Base-by-base conservation (phyloP, 2,329 filamentous ascomycete genomes). In the Penicillium sp. region DNA sequence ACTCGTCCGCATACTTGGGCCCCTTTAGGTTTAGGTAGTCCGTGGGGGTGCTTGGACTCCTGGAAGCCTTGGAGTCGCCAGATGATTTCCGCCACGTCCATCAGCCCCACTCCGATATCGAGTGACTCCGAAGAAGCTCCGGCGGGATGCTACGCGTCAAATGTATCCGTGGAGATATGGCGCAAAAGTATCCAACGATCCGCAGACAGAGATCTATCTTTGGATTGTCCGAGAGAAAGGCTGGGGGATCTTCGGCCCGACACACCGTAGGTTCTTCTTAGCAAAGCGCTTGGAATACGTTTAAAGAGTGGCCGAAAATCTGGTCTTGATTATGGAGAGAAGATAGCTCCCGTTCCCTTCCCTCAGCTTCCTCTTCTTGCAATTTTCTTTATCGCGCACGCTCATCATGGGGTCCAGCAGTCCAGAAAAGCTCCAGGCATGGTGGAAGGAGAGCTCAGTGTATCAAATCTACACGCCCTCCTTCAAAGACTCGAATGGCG, bases 391-490 rank as follows among this genome's bases (percentile, higher is more conserved):
- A 12, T 12, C 39, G 4, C 17, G 11, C 17, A 22, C 17, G 20
- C 10, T 20, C 17, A 42, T 42, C 4, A 42, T 42, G 39, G 17
- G 39, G 7, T 42, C 17, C 10, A 22, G 22, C 39, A 4, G 4
- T 20, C 5, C 39, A 3, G 45, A 48, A 28, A 31, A 5, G 25
- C 22, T 5, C 14, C 43, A 35, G 7, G 54, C 42, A n/a, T 87
- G 84, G 84, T 87, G 85, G 85, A 86, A 86, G 65, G 83, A 87
- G 69, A 81, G 79, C 53, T 79, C 82, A 10, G 83, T 87, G 22
- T 88, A 88, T 69, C 84, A 88, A 63, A 82, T 88, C 62, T 88
- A 87, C 69, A 84, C 84, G 2, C 81, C 85, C n/a, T 85, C 82
- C 15, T 76, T 73, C 63, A 74, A 75, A 57, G 73, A 75, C 60